Percentiles rank a stretch among this genome's conserved stretches.
phyloP scores from a whole-genome alignment of 306 rosid genomes.

The Cyclanthera cordifolia region DNA sequence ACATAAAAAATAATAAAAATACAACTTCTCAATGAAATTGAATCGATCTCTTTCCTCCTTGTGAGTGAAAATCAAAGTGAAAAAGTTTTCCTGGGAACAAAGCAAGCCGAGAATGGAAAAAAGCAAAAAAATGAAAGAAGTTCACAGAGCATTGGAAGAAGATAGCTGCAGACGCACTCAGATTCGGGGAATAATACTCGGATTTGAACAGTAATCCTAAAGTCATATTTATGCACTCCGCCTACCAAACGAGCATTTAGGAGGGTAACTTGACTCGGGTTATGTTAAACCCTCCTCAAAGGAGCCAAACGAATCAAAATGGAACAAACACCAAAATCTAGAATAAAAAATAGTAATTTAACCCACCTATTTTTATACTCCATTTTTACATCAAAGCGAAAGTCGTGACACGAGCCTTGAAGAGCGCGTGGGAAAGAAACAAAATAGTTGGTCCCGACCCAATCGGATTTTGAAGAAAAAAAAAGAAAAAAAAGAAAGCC shows the following conservation, averaged over 20 bases:
- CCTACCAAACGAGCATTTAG: too few relatives aligned
- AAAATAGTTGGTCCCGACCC: not conserved
- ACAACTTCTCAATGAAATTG: not conserved
- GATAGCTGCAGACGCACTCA: too few relatives aligned
- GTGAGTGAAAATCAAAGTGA: slow-evolving; percentile 17
- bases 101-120: slow-evolving; percentile 26
- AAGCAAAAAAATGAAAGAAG: slow-evolving; percentile 10
- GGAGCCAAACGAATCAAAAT: too few relatives aligned
- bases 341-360: too few relatives aligned
- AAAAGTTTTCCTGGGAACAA: slow-evolving; percentile 30
- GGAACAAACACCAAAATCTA: not conserved
- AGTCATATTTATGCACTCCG: too few relatives aligned
- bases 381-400: not conserved
- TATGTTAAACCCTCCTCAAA: too few relatives aligned
- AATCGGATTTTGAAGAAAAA: not conserved
- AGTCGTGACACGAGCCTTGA: not conserved
- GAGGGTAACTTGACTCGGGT: too few relatives aligned
- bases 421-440: not conserved
- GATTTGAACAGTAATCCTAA: too few relatives aligned
- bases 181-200: too few relatives aligned
- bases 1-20: not conserved
- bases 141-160: slow-evolving; percentile 9
- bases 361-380: not conserved
- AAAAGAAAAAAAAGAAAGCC: too few relatives aligned
- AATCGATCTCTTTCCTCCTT: slow-evolving; percentile 11